Base-by-base conservation (phyloP, 202 grass and related monocot species). In the Musa balbisiana region DNA sequence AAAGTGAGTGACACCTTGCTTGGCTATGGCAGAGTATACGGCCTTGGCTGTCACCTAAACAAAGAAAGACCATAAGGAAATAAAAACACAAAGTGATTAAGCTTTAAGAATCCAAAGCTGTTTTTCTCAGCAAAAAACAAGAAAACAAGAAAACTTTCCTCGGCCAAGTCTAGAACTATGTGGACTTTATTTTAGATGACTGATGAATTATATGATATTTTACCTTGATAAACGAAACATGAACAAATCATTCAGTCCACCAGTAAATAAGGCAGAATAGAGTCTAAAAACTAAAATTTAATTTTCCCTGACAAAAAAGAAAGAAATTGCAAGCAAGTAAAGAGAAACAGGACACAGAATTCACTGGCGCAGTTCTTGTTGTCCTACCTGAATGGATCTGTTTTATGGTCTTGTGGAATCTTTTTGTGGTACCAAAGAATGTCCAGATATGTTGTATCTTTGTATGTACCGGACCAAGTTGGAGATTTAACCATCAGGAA, bases 1-100 rank as follows among this genome's bases (percentile, higher is more conserved):
- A 63, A 98, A 98, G 83, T 98, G 86, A 21, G 94, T 88, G 71
- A 98, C 91, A 17, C 88, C 94, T 72, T 94, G 83, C 81, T 86
- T 73, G 81, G 85, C 88, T 85, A 98, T 92, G 1, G 91, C 87
- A 3, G 88, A 85, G 87, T 89, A 98, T 67, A 98, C 87, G 50
- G 90, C 88, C 83, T 90, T 98, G 8, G 94, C 90, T 63, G 94
- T 80, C 20, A 98, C 91, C 94, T 98, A 87, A 58, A 78, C 62
- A 11, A 11, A 75, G 49, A 26, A 17, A 23, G 26, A 15, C 5
- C 33, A 73, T 76, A 67, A 12, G 59, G 1, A 65, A 81, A 54
- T 74, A 51, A 55, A 79, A 56, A 53, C 1, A 51, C 17, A 24
- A 25, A 10, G 50, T 22, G 59, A 24, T 53, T 49, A 72, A 71